Base-by-base conservation (phyloP, 176 grass and related monocot genomes). In the Zoysia pacifica region DNA sequence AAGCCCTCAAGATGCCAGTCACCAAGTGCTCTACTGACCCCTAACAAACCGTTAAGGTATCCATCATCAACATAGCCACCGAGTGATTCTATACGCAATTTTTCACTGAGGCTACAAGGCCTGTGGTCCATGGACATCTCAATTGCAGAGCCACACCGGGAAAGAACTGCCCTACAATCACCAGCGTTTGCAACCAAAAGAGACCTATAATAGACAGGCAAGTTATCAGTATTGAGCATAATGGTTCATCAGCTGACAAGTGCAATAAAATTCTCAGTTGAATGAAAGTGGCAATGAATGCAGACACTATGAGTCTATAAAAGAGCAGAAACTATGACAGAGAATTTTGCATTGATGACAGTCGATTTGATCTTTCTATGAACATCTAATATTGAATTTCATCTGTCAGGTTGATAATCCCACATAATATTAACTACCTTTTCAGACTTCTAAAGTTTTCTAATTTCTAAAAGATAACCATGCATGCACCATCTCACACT, bases 51-150 rank as follows among this genome's bases (percentile, higher is more conserved):
- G 10, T 95, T 99, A 38, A 99, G 79, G 79, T 99, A 99, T 5
- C 88, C 96, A 7, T 95, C 90, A 40, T 99, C 90, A 19, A 99
- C 76, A 48, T 83, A 99, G 43, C 84, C 96, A 7, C 96, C 96
- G 0, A 89, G 81, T 3, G 96, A 91, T 74, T 99, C 92, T 3
- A 99, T 10, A 0, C 96, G 92, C 41, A 82, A 42, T 47, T 81
- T 84, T 77, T 99, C 96, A 11, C 46, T 82, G 43, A 79, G 67
- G 72, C 96, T 91, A 64, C 84, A 89, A 15, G 96, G 88, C 56
- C 84, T 90, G 86, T 99, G 96, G 45, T 99, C 96, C 65, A 69
- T 74, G 12, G 96, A 95, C 96, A 99, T 99, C 67, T 93, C 90
- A 54, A 93, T 54, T 44, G 90, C 96, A 11, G 65, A 78, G 9